A percentile compares a stretch with the other conserved stretches of the same genome.
These are phyloP conservation scores for Pestalotiopsis sp. DNA, from an alignment of 2,329 filamentous ascomycete genomes.

Conservation along the genomic window DNA sequence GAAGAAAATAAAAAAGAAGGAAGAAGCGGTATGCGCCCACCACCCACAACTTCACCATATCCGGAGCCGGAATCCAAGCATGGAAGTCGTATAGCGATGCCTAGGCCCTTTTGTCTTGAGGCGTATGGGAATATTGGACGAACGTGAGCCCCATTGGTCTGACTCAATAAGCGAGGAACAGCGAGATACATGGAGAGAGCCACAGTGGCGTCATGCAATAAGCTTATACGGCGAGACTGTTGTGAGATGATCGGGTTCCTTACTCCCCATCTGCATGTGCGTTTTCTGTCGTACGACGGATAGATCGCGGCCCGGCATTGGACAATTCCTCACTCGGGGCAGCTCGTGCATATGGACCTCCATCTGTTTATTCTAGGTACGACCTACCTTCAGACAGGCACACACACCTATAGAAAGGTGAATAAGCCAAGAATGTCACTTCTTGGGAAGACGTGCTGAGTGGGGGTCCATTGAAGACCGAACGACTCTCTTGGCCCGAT, in stretches of 20 bases:
- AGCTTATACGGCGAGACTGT: not conserved
- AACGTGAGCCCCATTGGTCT: not conserved
- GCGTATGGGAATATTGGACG: slow-evolving; percentile 2
- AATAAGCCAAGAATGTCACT: no score
- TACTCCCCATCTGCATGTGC: not conserved
- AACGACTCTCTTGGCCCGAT: no score
- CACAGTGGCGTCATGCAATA: slow-evolving; percentile 6
- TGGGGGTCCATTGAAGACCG: no score
- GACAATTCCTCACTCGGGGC: not conserved
- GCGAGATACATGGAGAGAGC: not conserved
- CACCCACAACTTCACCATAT: not conserved
- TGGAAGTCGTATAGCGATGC: slow-evolving; percentile 9
- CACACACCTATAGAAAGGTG: no score
- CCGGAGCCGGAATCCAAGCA: slow-evolving; percentile 2
- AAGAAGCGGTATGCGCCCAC: slow-evolving; percentile 8
- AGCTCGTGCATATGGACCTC: not conserved
- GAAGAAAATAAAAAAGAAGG: not conserved
- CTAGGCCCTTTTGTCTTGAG: not conserved
- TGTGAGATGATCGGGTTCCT: not conserved
- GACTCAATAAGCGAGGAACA: not conserved
- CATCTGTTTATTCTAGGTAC: not conserved
- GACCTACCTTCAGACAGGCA: no score
- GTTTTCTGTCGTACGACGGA: not conserved
- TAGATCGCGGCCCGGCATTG: not conserved
- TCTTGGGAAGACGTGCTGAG: no score